These are phyloP conservation scores for Zasmidium citrigriseum DNA, from an alignment of 2,329 filamentous ascomycete genomes.

Conservation along the genomic window DNA sequence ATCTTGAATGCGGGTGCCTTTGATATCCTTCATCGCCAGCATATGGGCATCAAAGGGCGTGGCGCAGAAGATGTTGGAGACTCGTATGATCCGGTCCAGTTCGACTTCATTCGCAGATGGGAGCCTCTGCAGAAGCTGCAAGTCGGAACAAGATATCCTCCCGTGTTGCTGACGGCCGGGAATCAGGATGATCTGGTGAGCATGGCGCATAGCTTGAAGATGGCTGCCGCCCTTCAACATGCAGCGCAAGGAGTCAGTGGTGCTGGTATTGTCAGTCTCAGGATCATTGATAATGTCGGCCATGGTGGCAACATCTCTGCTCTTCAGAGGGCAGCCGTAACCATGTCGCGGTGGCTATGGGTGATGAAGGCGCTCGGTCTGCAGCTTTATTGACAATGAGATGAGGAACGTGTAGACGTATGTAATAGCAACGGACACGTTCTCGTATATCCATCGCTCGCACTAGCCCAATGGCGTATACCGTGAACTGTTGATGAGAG, in stretches of 20 bases:
- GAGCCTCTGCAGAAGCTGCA: background rate
- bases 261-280: background rate
- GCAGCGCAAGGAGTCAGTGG: background rate
- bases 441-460: too few relatives aligned
- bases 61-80: background rate
- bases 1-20: background rate
- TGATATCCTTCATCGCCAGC: background rate
- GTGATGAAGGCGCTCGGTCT: background rate
- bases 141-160: background rate
- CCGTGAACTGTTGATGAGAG: background rate
- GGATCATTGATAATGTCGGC: background rate
- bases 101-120: background rate
- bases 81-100: background rate
- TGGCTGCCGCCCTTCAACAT: background rate
- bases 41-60: background rate
- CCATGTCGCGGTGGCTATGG: background rate
- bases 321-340: background rate
- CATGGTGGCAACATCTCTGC: background rate
- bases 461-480: too few relatives aligned
- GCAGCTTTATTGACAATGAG: background rate
- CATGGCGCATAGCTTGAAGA: slow-evolving; percentile 1
- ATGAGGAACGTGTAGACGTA: too few relatives aligned
- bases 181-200: background rate
- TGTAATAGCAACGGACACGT: too few relatives aligned
- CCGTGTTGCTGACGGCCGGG: background rate